Evolutionary conservation across 2,329 filamentous ascomycete species (phyloP).

Genomic region (Xenoacremonium recifei): DNA sequence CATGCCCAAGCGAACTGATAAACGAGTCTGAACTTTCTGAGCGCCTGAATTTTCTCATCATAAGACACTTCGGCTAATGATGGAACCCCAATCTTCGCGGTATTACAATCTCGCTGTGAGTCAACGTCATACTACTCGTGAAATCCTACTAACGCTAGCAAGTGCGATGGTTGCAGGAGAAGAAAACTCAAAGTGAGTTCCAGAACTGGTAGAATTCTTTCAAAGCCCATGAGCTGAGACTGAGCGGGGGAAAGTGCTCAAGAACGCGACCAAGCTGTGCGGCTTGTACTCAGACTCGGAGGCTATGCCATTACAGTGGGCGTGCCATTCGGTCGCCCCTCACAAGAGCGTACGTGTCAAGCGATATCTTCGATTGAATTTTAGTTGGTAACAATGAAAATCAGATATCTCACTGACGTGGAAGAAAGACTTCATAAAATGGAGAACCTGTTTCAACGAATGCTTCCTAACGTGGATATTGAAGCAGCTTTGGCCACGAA

Average conservation of each 20-base stretch:
- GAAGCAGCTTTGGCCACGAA: background rate
- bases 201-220: background rate
- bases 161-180: background rate
- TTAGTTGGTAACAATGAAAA: background rate
- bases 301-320: background rate
- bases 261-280: background rate
- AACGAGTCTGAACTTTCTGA: too few relatives aligned
- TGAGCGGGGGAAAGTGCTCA: background rate
- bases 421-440: background rate
- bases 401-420: background rate
- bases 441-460: background rate
- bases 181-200: background rate
- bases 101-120: too few relatives aligned
- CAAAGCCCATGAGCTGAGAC: background rate
- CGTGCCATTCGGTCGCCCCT: background rate
- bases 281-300: background rate
- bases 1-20: too few relatives aligned
- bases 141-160: too few relatives aligned
- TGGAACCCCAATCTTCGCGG: too few relatives aligned
- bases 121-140: too few relatives aligned
- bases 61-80: too few relatives aligned
- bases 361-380: background rate
- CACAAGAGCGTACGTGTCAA: background rate
- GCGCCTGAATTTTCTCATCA: too few relatives aligned
- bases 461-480: background rate